A percentile compares a stretch with the other conserved stretches of the same genome.
These are phyloP conservation scores for Trametes maxima DNA, from an alignment of 768 basidiomycete species.

Conservation along the genomic window DNA sequence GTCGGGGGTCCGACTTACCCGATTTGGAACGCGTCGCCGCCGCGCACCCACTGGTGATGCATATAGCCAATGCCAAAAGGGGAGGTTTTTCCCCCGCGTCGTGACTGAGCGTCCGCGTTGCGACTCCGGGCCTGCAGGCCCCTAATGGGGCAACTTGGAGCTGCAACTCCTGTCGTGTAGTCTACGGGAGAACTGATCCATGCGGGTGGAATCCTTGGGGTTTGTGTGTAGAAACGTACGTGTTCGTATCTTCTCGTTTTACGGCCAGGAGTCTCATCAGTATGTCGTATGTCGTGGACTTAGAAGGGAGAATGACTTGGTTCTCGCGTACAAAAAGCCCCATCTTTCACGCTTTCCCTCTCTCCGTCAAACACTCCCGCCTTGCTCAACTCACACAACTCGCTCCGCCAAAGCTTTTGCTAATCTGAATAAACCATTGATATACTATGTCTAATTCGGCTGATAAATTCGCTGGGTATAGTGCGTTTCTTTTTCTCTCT, in stretches of 20 bases:
- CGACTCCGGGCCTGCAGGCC: too few relatives aligned
- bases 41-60: too few relatives aligned
- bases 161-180: too few relatives aligned
- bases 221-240: not conserved
- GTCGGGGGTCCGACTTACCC: too few relatives aligned
- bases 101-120: too few relatives aligned
- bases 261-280: not conserved
- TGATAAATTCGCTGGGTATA: not conserved
- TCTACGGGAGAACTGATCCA: too few relatives aligned
- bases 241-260: not conserved
- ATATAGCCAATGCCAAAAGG: too few relatives aligned
- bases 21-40: too few relatives aligned
- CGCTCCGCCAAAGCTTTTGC: not conserved
- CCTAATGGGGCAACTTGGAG: too few relatives aligned
- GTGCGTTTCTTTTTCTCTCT: not conserved
- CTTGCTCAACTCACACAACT: not conserved
- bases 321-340: not conserved
- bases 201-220: not conserved
- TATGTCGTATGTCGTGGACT: not conserved
- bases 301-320: not conserved
- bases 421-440: not conserved
- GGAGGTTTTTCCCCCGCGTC: too few relatives aligned
- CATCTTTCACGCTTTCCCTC: not conserved
- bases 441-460: not conserved
- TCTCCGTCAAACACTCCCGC: not conserved